These are phyloP conservation scores for Penicillium corylophilum DNA, from an alignment of 2,329 filamentous ascomycete genomes.

Conservation along the genomic window DNA sequence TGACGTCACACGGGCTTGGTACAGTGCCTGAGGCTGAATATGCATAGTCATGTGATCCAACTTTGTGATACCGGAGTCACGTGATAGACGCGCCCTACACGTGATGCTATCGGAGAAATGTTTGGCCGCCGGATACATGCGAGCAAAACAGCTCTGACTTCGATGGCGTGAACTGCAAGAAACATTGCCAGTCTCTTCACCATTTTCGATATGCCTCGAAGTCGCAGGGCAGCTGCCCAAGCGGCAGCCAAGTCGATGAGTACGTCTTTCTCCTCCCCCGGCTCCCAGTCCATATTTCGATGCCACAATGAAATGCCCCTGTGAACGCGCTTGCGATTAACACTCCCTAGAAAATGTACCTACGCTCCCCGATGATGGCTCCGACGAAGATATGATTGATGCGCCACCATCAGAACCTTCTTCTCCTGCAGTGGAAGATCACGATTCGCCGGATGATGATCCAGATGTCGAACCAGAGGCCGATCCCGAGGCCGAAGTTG, in stretches of 20 bases:
- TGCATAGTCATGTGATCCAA: background rate
- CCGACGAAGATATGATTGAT: conserved; percentile 44
- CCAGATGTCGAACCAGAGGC: conserved; percentile 16
- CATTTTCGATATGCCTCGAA: conserved; percentile 42
- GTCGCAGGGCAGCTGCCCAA: conserved; percentile 47
- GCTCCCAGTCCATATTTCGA: background rate
- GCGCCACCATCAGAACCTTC: conserved; percentile 21
- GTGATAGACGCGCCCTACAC: background rate
- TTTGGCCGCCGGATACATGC: conserved; percentile 3
- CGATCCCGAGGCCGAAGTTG: conserved; percentile 19
- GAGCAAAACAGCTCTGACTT: conserved; percentile 19
- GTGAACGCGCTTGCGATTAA: conserved; percentile 22
- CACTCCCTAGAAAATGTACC: conserved; percentile 40
- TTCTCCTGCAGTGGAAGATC: conserved; percentile 21
- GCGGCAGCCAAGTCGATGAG: conserved; percentile 49
- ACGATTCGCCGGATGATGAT: conserved; percentile 24
- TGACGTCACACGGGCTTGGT: background rate
- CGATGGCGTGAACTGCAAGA: conserved; percentile 5
- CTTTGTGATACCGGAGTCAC: background rate
- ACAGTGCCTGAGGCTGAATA: conserved; percentile 4
- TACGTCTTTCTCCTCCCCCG: conserved; percentile 24
- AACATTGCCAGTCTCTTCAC: conserved; percentile 2
- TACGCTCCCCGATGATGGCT: conserved; percentile 44
- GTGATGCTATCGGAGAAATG: conserved; percentile 7
- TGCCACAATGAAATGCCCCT: conserved; percentile 1